Percentiles rank a stretch among this genome's conserved stretches.
phyloP scores from a whole-genome alignment of 192 early-diverging fungal species.

The Coemansia aciculifera region DNA sequence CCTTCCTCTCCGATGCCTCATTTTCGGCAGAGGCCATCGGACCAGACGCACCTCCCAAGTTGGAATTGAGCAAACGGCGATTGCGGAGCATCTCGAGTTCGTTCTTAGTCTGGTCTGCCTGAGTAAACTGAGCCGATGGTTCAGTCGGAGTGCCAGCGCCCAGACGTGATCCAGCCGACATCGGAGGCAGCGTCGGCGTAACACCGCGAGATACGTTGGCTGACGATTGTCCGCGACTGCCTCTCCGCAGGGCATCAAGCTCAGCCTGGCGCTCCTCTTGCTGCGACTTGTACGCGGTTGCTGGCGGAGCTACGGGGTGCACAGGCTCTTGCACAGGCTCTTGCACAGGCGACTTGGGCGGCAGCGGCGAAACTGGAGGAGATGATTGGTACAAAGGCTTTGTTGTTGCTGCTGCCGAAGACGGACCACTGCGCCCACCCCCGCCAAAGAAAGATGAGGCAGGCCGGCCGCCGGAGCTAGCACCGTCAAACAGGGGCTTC shows the following conservation, averaged over 20 bases:
- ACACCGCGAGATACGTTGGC: conserved; percentile 18
- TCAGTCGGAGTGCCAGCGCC: conserved; percentile 27
- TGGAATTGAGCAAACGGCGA: conserved; percentile 42
- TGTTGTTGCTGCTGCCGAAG: conserved; percentile 17
- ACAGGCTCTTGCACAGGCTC: no score
- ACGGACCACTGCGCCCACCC: neutral
- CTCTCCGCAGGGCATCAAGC: conserved; percentile 52
- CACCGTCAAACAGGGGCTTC: conserved; percentile 31
- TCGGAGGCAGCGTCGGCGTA: conserved; percentile 13
- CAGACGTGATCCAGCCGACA: conserved; percentile 21
- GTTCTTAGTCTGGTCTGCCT: conserved; percentile 54
- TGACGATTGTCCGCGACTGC: conserved; percentile 41
- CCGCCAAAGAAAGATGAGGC: conserved; percentile 20
- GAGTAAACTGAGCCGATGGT: conserved; percentile 37
- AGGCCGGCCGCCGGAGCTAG: conserved; percentile 7
- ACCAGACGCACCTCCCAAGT: conserved; percentile 22
- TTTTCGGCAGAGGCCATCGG: conserved; percentile 6
- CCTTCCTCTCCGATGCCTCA: conserved; percentile 31
- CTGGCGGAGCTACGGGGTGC: neutral
- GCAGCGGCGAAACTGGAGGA: conserved; percentile 5
- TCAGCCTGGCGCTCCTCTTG: conserved; percentile 53
- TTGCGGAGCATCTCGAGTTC: conserved; percentile 55
- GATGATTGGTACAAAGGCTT: conserved; percentile 8
- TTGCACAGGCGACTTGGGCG: conserved; percentile 9
- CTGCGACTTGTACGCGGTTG: conserved; percentile 33